Base-by-base conservation (phyloP, 495 filamentous ascomycete genomes). In the Neurospora sp. region DNA sequence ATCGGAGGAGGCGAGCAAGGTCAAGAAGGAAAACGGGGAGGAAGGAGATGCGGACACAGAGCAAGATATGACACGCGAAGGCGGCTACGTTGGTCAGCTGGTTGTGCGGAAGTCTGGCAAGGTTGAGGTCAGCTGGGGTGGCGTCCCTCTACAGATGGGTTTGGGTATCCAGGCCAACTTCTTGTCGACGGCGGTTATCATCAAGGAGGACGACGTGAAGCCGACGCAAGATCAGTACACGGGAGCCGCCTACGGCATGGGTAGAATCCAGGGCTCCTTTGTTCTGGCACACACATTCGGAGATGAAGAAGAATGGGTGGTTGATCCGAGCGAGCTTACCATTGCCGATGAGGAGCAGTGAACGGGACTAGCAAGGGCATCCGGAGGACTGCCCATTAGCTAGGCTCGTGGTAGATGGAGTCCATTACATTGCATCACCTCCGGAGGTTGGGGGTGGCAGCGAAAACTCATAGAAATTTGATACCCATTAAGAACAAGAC, bases 61-160 rank as follows among this genome's bases (percentile, higher is more conserved):
- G 54, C 54, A 62, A 35, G 73, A 77, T 70, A 42, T 72, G 72
- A 70, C 27, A 5, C 42, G 78, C 6, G 79, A 81, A 16, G 82
- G 83, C 5, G 89, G 89, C n/a, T 83, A 77, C 71, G 84, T 89
- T 5, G 90, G 90, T 39, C 88, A 88, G 75, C 79, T 92, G 40
- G 80, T 87, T 39, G 85, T 92, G 23, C 85, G 88, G 74, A 83
- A 88, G 77, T 89, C 87, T 10, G 90, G 90, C 71, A 85, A 84
- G 48, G 85, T 86, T 2, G 87, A 89, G 72, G 77, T 92, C 39
- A 82, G 83, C 73, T 92, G 90, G 90, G 90, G 89, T 18, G 89
- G 89, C 6, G 83, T 81, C 48, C 82, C 72, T 44, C 74, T 91
- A 73, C 78, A 81, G 38, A 20, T 91, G 9, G 83, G 81, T 5